These are phyloP conservation scores for Schizophyllum amplum DNA, from an alignment of 1,284 basidiomycete genomes.

Conservation along the genomic window DNA sequence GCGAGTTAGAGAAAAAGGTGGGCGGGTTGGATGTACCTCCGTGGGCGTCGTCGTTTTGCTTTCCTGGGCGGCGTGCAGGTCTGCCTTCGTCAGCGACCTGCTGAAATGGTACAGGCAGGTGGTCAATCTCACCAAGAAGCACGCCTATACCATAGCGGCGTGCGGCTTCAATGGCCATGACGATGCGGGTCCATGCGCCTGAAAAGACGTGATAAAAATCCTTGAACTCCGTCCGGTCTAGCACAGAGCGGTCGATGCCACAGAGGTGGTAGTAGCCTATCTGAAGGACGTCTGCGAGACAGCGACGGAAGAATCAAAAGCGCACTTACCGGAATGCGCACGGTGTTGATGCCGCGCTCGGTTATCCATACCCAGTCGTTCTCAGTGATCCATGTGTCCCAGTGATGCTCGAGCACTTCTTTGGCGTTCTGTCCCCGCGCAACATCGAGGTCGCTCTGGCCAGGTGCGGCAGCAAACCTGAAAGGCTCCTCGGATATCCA, in stretches of 20 bases:
- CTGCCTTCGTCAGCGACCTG: constrained; percentile 26
- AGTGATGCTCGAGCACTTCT: constrained; percentile 65
- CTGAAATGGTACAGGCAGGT: constrained; percentile 2
- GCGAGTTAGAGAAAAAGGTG: constrained; percentile 39
- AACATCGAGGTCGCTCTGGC: constrained; percentile 71
- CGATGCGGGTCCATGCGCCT: constrained; percentile 70
- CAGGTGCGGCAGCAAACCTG: constrained; percentile 41
- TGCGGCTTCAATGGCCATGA: constrained; percentile 60
- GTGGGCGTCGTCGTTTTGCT: constrained; percentile 63
- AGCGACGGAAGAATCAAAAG: background rate
- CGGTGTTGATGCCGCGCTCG: constrained; percentile 72
- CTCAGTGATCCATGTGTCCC: constrained; percentile 73
- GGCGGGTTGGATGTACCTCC: constrained; percentile 51
- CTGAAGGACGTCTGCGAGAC: constrained; percentile 27
- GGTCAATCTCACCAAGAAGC: constrained; percentile 43
- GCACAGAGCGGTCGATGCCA: constrained; percentile 49
- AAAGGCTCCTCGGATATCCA: constrained; percentile 65
- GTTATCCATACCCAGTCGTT: constrained; percentile 71
- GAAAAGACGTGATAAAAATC: constrained; percentile 49
- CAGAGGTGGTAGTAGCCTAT: constrained; percentile 76
- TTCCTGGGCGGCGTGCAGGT: constrained; percentile 75
- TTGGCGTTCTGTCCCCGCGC: constrained; percentile 56
- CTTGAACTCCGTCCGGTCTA: constrained; percentile 70
- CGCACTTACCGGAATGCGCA: constrained; percentile 65
- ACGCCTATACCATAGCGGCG: constrained; percentile 65